phyloP scores from a whole-genome alignment of 345 rosid genomes.

The Isatis tinctoria region DNA sequence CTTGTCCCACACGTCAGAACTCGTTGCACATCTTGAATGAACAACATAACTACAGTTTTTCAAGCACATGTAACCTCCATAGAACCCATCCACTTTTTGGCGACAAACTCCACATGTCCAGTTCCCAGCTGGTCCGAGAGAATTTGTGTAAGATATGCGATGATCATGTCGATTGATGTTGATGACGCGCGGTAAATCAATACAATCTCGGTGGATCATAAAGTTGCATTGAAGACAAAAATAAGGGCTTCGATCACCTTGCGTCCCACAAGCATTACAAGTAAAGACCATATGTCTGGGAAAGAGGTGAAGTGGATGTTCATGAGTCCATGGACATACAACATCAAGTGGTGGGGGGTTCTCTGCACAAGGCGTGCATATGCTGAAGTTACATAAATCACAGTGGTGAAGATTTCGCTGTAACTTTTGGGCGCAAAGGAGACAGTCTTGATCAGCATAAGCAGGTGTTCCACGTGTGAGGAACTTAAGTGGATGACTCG shows the following conservation, averaged over 20 bases:
- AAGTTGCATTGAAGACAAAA: neutral
- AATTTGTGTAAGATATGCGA: neutral
- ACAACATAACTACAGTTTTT: neutral
- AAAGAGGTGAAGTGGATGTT: neutral
- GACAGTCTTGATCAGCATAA: too few species aligned
- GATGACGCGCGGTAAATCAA: neutral
- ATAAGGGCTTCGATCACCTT: neutral
- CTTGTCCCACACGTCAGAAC: neutral
- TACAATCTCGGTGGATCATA: neutral
- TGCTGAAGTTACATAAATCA: neutral
- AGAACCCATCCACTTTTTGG: neutral
- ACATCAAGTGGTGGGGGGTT: neutral
- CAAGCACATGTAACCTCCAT: neutral
- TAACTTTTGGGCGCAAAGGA: too few species aligned
- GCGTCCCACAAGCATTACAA: constrained; percentile 11
- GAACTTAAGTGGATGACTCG: neutral
- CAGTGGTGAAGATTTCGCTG: too few species aligned
- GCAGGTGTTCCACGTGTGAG: neutral
- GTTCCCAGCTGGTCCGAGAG: neutral
- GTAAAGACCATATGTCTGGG: neutral
- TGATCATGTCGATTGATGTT: neutral
- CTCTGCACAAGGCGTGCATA: neutral
- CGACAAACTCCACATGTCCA: neutral
- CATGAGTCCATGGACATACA: neutral
- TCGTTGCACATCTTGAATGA: neutral